Evolutionary conservation across 805 yeast genomes (phyloP).

Genomic region (Candida argentea): DNA sequence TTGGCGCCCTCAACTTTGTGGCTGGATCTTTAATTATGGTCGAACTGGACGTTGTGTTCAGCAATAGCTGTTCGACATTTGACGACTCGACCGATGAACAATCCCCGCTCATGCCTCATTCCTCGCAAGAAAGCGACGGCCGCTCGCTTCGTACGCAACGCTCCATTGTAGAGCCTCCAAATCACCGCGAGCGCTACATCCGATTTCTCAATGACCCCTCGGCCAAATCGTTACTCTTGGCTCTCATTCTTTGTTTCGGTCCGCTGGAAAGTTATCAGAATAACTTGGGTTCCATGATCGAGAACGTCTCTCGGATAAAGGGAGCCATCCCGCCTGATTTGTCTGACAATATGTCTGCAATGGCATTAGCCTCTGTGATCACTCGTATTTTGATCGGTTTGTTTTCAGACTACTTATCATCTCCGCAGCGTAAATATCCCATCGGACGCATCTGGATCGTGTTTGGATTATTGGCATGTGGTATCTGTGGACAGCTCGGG

Average conservation of each 20-base stretch:
- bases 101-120: conserved; percentile 13
- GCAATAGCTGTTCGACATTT: conserved; percentile 7
- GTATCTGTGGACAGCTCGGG: conserved; percentile 21
- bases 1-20: conserved; percentile 53
- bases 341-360: conserved; percentile 46
- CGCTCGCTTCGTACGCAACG: conserved; percentile 19
- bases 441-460: conserved; percentile 26
- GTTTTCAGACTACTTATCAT: conserved; percentile 48
- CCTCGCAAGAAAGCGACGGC: conserved; percentile 5
- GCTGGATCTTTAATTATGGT: conserved; percentile 57
- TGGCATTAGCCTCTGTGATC: conserved; percentile 58
- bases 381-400: conserved; percentile 62
- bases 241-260: conserved; percentile 64
- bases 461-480: conserved; percentile 15
- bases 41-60: conserved; percentile 37
- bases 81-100: conserved; percentile 15
- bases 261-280: conserved; percentile 80
- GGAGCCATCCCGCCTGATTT: conserved; percentile 7
- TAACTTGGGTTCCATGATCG: conserved; percentile 68
- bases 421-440: conserved; percentile 16
- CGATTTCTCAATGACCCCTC: conserved; percentile 42
- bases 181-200: conserved; percentile 24
- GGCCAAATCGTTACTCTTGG: conserved; percentile 52
- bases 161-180: conserved; percentile 26
- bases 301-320: conserved; percentile 9